Percentiles rank a stretch among this genome's conserved stretches.
These are phyloP conservation scores for Silene latifolia DNA, from an alignment of 148 eudicot genomes.

Conservation along the genomic window DNA sequence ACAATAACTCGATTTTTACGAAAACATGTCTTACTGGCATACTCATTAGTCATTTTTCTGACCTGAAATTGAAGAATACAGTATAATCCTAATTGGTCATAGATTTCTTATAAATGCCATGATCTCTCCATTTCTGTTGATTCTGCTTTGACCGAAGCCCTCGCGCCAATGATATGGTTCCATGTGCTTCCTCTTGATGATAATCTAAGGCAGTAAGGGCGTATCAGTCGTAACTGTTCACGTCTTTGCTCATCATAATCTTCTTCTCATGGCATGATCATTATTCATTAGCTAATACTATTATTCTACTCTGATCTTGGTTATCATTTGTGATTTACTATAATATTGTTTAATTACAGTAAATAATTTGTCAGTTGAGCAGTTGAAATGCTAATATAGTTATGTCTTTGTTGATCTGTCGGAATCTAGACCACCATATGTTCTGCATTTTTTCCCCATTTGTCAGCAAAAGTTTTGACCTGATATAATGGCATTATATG, in stretches of 20 bases:
- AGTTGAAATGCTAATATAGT: constrained; percentile 1
- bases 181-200: not conserved
- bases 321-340: constrained; percentile 2
- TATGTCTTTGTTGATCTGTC: constrained; percentile 17
- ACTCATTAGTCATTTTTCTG: not conserved
- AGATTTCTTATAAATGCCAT: constrained; percentile 10
- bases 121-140: constrained; percentile 12
- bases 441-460: not conserved
- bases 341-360: not conserved
- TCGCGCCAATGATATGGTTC: not conserved
- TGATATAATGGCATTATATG: not conserved
- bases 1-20: not conserved
- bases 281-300: not conserved
- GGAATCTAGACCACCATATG: constrained; percentile 13
- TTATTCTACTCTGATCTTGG: constrained; percentile 2
- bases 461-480: constrained; percentile 12
- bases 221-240: constrained; percentile 6
- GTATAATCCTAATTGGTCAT: not conserved
- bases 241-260: constrained; percentile 15
- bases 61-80: not conserved
- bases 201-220: not conserved
- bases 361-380: not conserved
- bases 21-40: not conserved
- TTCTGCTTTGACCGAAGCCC: constrained; percentile 5
- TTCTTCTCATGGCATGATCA: not conserved